Conservation (phyloP, 2,329 filamentous ascomycete genomes). For the Fusarium marasasianum region DNA sequence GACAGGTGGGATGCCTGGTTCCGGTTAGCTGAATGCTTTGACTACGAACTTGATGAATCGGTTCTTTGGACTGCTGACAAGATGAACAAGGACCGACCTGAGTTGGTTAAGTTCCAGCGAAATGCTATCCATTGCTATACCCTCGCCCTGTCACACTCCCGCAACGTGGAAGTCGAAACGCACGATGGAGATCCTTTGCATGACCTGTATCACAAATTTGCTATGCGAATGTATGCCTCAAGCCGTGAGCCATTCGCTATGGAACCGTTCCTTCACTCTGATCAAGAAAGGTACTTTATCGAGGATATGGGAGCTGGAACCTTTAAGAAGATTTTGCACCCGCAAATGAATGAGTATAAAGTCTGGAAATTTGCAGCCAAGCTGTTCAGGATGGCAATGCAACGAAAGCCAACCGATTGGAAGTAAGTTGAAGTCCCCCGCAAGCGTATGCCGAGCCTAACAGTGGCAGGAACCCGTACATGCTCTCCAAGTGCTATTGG, state of each 20-base stretch:
- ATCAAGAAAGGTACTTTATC: conserved; percentile 67
- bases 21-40: conserved; percentile 84
- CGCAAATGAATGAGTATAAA: conserved; percentile 67
- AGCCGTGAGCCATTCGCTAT: conserved; percentile 70
- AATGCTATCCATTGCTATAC: conserved; percentile 84
- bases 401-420: conserved; percentile 64
- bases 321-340: conserved; percentile 62
- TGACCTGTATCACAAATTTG: conserved; percentile 69
- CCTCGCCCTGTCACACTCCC: conserved; percentile 66
- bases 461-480: conserved; percentile 61
- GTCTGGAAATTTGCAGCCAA: conserved; percentile 69
- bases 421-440: conserved; percentile 53
- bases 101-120: conserved; percentile 79
- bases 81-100: conserved; percentile 82
- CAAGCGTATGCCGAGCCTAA: conserved; percentile 35
- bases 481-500: conserved; percentile 71
- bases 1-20: conserved; percentile 94
- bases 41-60: conserved; percentile 86
- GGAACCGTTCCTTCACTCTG: conserved; percentile 67
- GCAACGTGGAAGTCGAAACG: conserved; percentile 53
- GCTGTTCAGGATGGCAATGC: conserved; percentile 66
- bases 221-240: conserved; percentile 69
- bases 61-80: conserved; percentile 92
- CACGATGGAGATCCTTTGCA: conserved; percentile 64
- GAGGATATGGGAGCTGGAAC: conserved; percentile 60